Percentiles rank a stretch among this genome's conserved stretches.
These are phyloP conservation scores for Malus orientalis DNA, from an alignment of 306 rosid species.

Conservation along the genomic window DNA sequence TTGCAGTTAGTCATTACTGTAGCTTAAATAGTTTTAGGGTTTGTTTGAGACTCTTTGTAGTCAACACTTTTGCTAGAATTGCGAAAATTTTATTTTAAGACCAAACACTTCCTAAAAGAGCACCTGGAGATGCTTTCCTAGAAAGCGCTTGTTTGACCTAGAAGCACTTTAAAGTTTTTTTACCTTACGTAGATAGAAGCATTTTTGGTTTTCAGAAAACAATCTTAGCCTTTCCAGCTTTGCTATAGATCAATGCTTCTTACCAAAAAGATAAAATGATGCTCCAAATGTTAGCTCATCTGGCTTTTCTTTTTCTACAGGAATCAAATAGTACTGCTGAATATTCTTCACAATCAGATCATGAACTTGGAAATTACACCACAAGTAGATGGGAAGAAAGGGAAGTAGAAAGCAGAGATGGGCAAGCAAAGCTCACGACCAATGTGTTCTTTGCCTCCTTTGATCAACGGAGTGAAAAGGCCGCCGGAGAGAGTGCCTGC, in stretches of 20 bases:
- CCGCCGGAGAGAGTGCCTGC: slow-evolving; percentile 72
- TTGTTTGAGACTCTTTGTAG: no score
- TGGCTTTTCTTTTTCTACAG: slow-evolving; percentile 12
- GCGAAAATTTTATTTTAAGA: no score
- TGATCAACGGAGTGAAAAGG: slow-evolving; percentile 63
- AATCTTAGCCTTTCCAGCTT: not conserved
- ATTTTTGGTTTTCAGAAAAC: no score
- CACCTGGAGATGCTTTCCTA: no score
- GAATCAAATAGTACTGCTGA: slow-evolving; percentile 8
- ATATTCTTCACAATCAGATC: slow-evolving; percentile 1
- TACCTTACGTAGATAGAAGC: no score
- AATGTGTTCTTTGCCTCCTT: slow-evolving; percentile 61
- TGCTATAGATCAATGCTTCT: not conserved
- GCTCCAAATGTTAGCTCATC: not conserved
- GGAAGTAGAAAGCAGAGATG: slow-evolving; percentile 54
- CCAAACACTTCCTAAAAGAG: no score
- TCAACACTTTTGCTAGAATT: no score
- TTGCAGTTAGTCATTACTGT: no score
- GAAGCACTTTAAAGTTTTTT: no score
- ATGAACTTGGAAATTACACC: not conserved
- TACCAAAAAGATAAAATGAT: not conserved
- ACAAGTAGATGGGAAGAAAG: slow-evolving; percentile 34
- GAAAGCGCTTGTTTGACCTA: no score
- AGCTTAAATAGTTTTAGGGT: no score
- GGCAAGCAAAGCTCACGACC: slow-evolving; percentile 49